A percentile compares a stretch with the other conserved stretches of the same genome.
phyloP scores from a whole-genome alignment of 371 early-diverging fungal genomes.

The Mucor plumbeus region DNA sequence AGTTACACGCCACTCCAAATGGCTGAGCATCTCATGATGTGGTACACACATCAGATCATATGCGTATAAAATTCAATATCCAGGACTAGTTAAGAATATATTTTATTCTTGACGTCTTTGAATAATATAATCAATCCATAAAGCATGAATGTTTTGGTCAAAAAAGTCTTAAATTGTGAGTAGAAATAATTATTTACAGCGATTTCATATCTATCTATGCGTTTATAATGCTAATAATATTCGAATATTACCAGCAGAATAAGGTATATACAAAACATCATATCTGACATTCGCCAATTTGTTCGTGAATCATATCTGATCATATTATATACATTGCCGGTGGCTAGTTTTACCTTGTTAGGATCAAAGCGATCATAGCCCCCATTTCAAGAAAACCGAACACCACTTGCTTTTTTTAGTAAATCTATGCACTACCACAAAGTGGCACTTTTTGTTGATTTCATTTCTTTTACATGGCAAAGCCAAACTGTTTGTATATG shows the following conservation, averaged over 20 bases:
- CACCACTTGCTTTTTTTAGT: neutral
- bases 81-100: too few species aligned
- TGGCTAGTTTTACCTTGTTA: neutral
- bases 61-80: too few species aligned
- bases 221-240: too few species aligned
- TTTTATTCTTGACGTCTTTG: too few species aligned
- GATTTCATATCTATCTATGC: too few species aligned
- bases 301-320: neutral
- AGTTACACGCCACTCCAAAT: neutral
- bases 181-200: too few species aligned
- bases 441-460: conserved; percentile 2
- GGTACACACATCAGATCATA: neutral
- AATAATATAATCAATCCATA: too few species aligned
- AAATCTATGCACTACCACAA: neutral
- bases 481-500: neutral
- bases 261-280: too few species aligned
- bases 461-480: neutral
- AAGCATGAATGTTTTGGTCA: too few species aligned
- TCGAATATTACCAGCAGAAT: too few species aligned
- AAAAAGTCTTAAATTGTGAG: too few species aligned
- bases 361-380: neutral
- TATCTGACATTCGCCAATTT: neutral
- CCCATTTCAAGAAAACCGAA: conserved; percentile 3
- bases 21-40: neutral
- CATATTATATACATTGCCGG: neutral